Conservation (phyloP, 2,329 filamentous ascomycete species). For the Diplodia corticola region DNA sequence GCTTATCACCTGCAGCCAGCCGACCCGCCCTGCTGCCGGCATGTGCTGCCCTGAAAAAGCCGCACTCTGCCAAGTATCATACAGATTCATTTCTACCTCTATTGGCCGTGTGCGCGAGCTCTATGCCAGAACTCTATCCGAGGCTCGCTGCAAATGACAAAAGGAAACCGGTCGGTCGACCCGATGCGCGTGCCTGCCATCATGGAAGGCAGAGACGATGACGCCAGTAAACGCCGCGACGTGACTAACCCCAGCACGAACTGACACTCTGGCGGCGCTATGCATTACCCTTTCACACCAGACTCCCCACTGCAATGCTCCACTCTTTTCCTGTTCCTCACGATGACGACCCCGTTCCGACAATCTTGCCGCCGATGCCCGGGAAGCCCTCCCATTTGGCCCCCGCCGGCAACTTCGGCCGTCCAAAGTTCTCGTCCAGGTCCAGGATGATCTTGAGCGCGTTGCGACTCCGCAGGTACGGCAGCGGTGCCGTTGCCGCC, state of each 20-base stretch:
- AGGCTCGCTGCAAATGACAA: neutral
- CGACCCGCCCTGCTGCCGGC: neutral
- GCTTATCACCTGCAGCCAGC: slow-evolving; percentile 18
- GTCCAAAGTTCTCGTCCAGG: slow-evolving; percentile 89
- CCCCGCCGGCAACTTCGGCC: slow-evolving; percentile 58
- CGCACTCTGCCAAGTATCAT: slow-evolving; percentile 5
- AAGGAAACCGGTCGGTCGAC: neutral
- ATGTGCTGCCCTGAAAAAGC: slow-evolving; percentile 2
- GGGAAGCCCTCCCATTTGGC: slow-evolving; percentile 38
- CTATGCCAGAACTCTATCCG: slow-evolving; percentile 12
- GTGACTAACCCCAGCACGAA: slow-evolving; percentile 10
- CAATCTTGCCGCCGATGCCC: slow-evolving; percentile 37
- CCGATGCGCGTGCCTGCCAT: slow-evolving; percentile 25
- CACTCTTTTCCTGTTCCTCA: slow-evolving; percentile 24
- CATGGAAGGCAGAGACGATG: neutral
- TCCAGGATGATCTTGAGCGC: slow-evolving; percentile 95
- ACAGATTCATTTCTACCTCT: slow-evolving; percentile 16
- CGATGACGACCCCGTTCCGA: slow-evolving; percentile 29
- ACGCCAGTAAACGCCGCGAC: slow-evolving; percentile 17
- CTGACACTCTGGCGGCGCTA: slow-evolving; percentile 10
- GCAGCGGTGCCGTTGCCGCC: slow-evolving; percentile 63
- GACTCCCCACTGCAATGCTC: slow-evolving; percentile 5
- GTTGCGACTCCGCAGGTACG: slow-evolving; percentile 76
- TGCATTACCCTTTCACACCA: slow-evolving; percentile 22
- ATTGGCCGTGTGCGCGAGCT: slow-evolving; percentile 15